phyloP scores from a whole-genome alignment of 2,329 filamentous ascomycete genomes.

The Rhynchosporium secalis region DNA sequence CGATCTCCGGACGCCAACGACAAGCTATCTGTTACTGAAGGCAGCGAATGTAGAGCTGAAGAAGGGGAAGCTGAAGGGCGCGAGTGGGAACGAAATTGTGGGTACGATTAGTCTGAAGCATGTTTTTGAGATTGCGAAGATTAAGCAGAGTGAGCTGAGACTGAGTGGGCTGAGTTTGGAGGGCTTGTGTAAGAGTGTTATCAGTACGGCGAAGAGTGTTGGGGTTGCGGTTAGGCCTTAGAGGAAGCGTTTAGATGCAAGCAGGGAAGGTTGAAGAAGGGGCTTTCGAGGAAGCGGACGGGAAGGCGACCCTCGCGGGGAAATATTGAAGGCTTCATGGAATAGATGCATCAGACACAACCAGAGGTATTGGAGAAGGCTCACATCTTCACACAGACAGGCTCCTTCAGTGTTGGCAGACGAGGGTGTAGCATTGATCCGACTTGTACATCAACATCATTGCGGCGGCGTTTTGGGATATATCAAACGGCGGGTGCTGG shows the following conservation, averaged over 20 bases:
- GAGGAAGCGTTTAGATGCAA: not conserved
- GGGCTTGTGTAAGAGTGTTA: constrained; percentile 71
- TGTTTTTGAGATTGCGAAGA: constrained; percentile 95
- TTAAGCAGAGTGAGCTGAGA: constrained; percentile 80
- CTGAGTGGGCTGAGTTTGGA: constrained; percentile 71
- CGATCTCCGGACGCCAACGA: constrained; percentile 91
- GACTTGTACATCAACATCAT: constrained; percentile 29
- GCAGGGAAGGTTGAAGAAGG: not conserved
- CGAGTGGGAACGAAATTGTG: constrained; percentile 72
- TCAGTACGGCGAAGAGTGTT: constrained; percentile 73
- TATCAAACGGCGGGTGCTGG: constrained; percentile 14
- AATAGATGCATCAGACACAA: not conserved
- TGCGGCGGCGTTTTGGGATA: constrained; percentile 35
- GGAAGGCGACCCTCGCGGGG: not conserved
- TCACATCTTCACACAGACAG: not conserved
- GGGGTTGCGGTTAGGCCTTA: constrained; percentile 70
- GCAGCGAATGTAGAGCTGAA: constrained; percentile 72
- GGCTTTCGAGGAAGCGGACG: not conserved
- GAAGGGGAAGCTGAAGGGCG: constrained; percentile 76
- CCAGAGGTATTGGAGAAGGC: not conserved
- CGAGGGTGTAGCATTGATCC: not conserved
- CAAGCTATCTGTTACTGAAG: constrained; percentile 82
- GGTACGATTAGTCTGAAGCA: constrained; percentile 91
- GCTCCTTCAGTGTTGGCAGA: not conserved
- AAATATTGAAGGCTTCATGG: not conserved